phyloP scores from a whole-genome alignment of 805 yeast species.

The Saturnispora serradocipensis region DNA sequence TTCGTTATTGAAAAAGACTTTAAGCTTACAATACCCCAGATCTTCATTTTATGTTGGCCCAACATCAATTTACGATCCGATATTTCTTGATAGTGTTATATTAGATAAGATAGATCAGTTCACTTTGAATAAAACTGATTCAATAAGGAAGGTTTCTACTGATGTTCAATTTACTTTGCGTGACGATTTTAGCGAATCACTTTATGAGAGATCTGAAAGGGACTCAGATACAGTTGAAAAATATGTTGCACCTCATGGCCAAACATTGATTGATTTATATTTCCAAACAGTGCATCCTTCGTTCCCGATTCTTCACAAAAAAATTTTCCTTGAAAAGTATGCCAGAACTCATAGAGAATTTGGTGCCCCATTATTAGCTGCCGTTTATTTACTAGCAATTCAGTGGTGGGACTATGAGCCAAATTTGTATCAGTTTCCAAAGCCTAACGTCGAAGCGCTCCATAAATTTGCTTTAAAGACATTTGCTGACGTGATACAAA shows the following conservation, averaged over 20 bases:
- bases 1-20: constrained; percentile 56
- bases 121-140: constrained; percentile 53
- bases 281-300: constrained; percentile 84
- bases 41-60: constrained; percentile 86
- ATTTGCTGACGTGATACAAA: constrained; percentile 63
- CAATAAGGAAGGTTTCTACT: constrained; percentile 71
- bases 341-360: constrained; percentile 85
- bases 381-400: constrained; percentile 79
- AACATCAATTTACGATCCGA: constrained; percentile 72
- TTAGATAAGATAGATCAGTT: constrained; percentile 74
- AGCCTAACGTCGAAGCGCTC: constrained; percentile 67
- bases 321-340: constrained; percentile 86
- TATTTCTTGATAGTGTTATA: constrained; percentile 54
- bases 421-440: constrained; percentile 60
- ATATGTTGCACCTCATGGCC: constrained; percentile 89
- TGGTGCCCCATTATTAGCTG: constrained; percentile 83
- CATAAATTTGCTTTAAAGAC: constrained; percentile 58
- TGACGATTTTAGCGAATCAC: constrained; percentile 69
- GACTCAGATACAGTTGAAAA: constrained; percentile 80
- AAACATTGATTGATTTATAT: constrained; percentile 65
- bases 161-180: constrained; percentile 67
- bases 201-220: constrained; percentile 58
- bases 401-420: constrained; percentile 95
- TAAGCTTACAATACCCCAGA: constrained; percentile 78
- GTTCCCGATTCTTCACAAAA: constrained; percentile 84